Evolutionary conservation across 495 filamentous ascomycete genomes (phyloP), one percentile per base, ranked within the genome.

Genomic region (Parathielavia hyrcaniae): DNA sequence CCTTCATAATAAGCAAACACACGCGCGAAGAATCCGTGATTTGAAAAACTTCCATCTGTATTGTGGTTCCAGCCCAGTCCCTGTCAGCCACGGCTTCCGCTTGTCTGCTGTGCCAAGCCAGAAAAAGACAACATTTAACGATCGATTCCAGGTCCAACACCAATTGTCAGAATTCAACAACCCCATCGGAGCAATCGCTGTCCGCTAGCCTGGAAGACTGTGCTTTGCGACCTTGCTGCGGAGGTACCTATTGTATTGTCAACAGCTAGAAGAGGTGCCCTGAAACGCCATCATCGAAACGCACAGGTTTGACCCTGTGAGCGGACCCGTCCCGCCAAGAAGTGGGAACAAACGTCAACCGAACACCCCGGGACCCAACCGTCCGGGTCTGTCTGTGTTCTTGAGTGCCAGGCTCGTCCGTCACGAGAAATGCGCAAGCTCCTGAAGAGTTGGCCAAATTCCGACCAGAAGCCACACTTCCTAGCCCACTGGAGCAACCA

Each of bases 341-440:
- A 49, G 57, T 54, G 57, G 57, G 23, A 54, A 53, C 50, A 44
- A 36, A 30, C 32, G 19, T 32, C 40, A 35, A 32, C 39, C n/a
- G n/a, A n/a, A n/a, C n/a, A n/a, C n/a, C n/a, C 38, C 35, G 40
- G 36, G 49, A 22, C 26, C 26, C 57, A 17, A 20, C 32, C 35
- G 35, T 44, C 53, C 34, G 20, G 53, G 53, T 47, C 35, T 32
- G 26, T 39, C 49, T 47, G 49, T 36, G 47, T 44, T 47, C 50
- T 51, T 10, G 35, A 50, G 30, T 49, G 35, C 30, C 36, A 55
- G 43, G 48, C 23, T 43, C 36, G 11, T 10, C 45, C 45, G 19
- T 23, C n/a, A n/a, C 44, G 54, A 71, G 70, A 71, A 63, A 75
- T 75, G 73, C 66, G 70, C 67, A 66, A 67, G 50, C 59, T 73